Percentiles rank a stretch among this genome's conserved stretches.
Conservation (phyloP, 805 yeast species). For the Kodamaea jinghongensis region DNA sequence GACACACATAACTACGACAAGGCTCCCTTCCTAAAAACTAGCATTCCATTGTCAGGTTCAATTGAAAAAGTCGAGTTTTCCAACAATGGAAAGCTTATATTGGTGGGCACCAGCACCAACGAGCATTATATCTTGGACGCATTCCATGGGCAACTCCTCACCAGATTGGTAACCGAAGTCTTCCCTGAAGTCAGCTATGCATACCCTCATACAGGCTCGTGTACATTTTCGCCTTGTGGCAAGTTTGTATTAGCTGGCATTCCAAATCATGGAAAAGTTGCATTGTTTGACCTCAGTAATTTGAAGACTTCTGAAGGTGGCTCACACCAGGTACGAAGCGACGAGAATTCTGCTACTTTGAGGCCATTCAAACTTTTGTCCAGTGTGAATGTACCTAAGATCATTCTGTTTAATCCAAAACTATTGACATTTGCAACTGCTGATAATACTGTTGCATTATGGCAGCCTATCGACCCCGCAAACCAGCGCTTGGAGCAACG, state of each 20-base stretch:
- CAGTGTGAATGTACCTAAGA: slow-evolving; percentile 41
- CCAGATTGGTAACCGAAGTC: slow-evolving; percentile 16
- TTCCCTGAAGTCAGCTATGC: slow-evolving; percentile 20
- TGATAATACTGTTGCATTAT: slow-evolving; percentile 41
- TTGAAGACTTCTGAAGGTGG: slow-evolving; percentile 23
- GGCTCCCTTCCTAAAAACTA: slow-evolving; percentile 45
- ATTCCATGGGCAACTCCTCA: slow-evolving; percentile 53
- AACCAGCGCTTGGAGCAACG: too few species aligned
- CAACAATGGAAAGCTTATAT: slow-evolving; percentile 65
- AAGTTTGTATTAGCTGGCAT: slow-evolving; percentile 34
- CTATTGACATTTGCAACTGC: slow-evolving; percentile 62
- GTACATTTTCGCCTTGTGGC: slow-evolving; percentile 43
- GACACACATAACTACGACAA: slow-evolving; percentile 57
- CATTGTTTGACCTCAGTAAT: slow-evolving; percentile 28
- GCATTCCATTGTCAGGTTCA: slow-evolving; percentile 1
- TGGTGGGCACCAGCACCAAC: slow-evolving; percentile 53
- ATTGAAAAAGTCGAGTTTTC: slow-evolving; percentile 64
- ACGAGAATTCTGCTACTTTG: slow-evolving; percentile 20
- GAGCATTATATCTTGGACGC: slow-evolving; percentile 68
- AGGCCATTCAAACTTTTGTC: slow-evolving; percentile 23
- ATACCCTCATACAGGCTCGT: slow-evolving; percentile 33
- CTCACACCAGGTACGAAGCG: slow-evolving; percentile 14
- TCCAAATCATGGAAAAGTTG: slow-evolving; percentile 21
- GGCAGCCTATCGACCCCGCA: slow-evolving; percentile 34
- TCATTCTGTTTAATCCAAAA: slow-evolving; percentile 60